Base-by-base conservation (phyloP, 345 rosid genomes). In the Psidium friedrichsthalianum region DNA sequence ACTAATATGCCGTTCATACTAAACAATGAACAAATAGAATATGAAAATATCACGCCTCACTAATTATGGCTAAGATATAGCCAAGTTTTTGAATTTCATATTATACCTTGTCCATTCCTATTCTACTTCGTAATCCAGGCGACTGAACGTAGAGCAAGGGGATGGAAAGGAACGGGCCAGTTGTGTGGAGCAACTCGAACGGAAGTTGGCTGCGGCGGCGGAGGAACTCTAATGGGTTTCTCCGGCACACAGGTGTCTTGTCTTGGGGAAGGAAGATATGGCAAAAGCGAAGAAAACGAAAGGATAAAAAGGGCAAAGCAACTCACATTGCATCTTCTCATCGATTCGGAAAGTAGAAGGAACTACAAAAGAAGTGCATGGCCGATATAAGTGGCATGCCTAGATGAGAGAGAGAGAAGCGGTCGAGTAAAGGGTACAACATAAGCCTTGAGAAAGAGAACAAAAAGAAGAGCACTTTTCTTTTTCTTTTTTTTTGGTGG, bases 81-180 rank as follows among this genome's bases (percentile, higher is more conserved):
- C 9, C 0, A 64, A 64, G 8, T 15, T 32, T n/a, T 1, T 1
- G 3, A 8, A 64, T 15, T 29, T 64, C 2, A 8, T 32, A 32
- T 64, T 0, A 0, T 64, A 29, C 16, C 20, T 0, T 55, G 21
- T 20, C 3, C 6, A 55, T 1, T 55, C 21, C 24, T 21, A 29
- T 16, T 1, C 1, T 15, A 0, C 8, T 13, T 29, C 6, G 0
- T 29, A 61, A 15, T 64, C 4, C 8, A 64, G 7, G 18, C 0
- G 3, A 32, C 0, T 0, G 29, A 64, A 64, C 22, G 0, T 1
- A 15, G 29, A 7, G 0, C 6, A 3, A 27, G 18, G 5, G 22
- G 20, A 64, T 0, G 3, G 0, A 11, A 64, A 64, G n/a, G n/a
- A n/a, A n/a, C n/a, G n/a, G n/a, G n/a, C n/a, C n/a, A n/a, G n/a